Conservation (phyloP, 768 basidiomycete genomes). For the Lentinula aciculospora region DNA sequence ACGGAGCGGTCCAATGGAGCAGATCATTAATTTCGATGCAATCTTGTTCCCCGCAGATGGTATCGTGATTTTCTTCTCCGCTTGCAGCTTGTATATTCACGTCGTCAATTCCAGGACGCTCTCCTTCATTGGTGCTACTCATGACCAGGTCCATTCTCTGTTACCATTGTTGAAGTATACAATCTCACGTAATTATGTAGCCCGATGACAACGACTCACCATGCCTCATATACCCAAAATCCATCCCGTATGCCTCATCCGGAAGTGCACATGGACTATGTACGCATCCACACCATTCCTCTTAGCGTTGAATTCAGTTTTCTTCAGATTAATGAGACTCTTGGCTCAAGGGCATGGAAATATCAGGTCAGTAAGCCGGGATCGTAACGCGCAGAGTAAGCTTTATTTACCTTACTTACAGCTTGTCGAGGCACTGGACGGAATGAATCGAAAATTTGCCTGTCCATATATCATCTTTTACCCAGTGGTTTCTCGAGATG, state of each 20-base stretch:
- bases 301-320: not conserved
- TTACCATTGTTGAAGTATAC: not conserved
- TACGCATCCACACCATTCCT: slow-evolving; percentile 17
- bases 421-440: slow-evolving; percentile 72
- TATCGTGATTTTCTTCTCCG: slow-evolving; percentile 9
- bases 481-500: slow-evolving; percentile 68
- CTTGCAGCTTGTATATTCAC: not conserved
- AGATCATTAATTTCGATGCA: slow-evolving; percentile 58
- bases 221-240: slow-evolving; percentile 36
- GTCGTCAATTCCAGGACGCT: slow-evolving; percentile 37
- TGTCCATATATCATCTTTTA: slow-evolving; percentile 82
- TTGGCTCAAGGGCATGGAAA: slow-evolving; percentile 64
- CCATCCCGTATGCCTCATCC: slow-evolving; percentile 73
- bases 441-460: slow-evolving; percentile 74
- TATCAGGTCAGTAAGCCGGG: slow-evolving; percentile 52
- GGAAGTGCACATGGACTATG: slow-evolving; percentile 81
- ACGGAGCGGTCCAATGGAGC: slow-evolving; percentile 45
- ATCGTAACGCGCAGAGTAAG: not conserved
- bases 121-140: slow-evolving; percentile 65
- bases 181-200: slow-evolving; percentile 17
- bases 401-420: slow-evolving; percentile 19
- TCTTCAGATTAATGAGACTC: slow-evolving; percentile 59
- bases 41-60: slow-evolving; percentile 77
- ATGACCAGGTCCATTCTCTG: slow-evolving; percentile 55
- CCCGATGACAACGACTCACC: slow-evolving; percentile 38